Evolutionary conservation across 1,284 basidiomycete genomes (phyloP), one percentile per base, ranked within the genome.

Genomic region (Phenoliferia sp.): DNA sequence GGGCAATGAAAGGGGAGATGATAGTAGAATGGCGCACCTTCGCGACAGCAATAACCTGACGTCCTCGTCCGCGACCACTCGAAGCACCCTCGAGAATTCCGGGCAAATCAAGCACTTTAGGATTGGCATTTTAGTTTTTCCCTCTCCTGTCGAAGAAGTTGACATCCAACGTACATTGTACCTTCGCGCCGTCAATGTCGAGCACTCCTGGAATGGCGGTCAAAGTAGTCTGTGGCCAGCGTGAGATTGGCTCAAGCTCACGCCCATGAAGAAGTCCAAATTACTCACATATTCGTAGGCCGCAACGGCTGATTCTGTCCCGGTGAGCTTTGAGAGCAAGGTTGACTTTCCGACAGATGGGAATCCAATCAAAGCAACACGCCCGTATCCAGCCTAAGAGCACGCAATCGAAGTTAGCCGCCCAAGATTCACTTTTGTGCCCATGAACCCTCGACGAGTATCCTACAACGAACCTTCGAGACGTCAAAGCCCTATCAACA

Each of bases 41-140:
- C 86, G 79, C 79, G 0, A 79, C 80, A 22, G 78, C 77, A 22
- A 99, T 93, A 33, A 99, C 95, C 80, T 99, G 95, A 72, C 95
- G 86, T 59, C 95, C 95, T 76, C 95, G 86, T 39, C 95, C 95
- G 73, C 93, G 86, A 72, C 92, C 90, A 81, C 92, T 90, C 73
- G 90, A 90, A 9, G 95, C 94, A 56, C 94, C 95, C 80, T 98
- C 94, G 29, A 98, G 93, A 77, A 99, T 99, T 80, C 95, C 95
- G 2, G 95, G 95, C 65, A 99, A 81, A 86, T 99, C 95, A 33
- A 97, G 85, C 58, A 99, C 71, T 73, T 62, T 28, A 3, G n/a
- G 26, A 28, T 54, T 19, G 1, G n/a, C 3, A 19, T 26, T 3
- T 59, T 31, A 62, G 35, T 19, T 9, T 16, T 32, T 3, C 31